Percentiles rank a stretch among this genome's conserved stretches.
These are phyloP conservation scores for Aspergillus flavus DNA, from an alignment of 2,329 filamentous ascomycete species.

Conservation along the genomic window DNA sequence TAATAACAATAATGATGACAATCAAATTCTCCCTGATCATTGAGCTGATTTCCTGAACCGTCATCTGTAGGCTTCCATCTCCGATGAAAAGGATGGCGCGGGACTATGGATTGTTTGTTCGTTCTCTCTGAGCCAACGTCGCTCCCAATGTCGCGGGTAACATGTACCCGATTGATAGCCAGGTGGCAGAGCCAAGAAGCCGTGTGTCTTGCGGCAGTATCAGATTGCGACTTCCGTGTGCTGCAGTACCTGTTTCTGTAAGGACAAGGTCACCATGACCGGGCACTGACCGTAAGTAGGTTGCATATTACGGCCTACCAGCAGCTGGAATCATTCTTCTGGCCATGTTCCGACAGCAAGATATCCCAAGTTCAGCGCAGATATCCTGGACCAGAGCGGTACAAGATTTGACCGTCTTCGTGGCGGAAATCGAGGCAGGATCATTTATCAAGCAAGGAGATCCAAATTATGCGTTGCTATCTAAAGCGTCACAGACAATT, in stretches of 20 bases:
- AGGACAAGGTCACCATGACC: slow-evolving; percentile 51
- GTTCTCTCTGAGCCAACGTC: slow-evolving; percentile 51
- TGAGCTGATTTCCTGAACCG: slow-evolving; percentile 66
- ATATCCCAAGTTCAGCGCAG: slow-evolving; percentile 10
- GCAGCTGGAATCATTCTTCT: slow-evolving; percentile 33
- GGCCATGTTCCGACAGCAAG: slow-evolving; percentile 27
- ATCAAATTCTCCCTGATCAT: slow-evolving; percentile 61
- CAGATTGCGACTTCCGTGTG: slow-evolving; percentile 56
- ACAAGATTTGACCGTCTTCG: slow-evolving; percentile 32
- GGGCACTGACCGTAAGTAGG: slow-evolving; percentile 13
- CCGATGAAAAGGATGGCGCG: slow-evolving; percentile 62
- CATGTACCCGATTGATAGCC: slow-evolving; percentile 65
- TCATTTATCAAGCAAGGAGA: slow-evolving; percentile 27
- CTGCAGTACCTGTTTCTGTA: slow-evolving; percentile 61
- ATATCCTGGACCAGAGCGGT: slow-evolving; percentile 24
- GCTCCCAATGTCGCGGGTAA: slow-evolving; percentile 60
- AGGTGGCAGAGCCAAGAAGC: slow-evolving; percentile 57
- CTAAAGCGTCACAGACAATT: slow-evolving; percentile 29
- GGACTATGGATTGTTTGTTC: slow-evolving; percentile 10
- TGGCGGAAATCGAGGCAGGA: slow-evolving; percentile 30
- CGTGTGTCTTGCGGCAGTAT: slow-evolving; percentile 52
- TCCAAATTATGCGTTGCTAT: slow-evolving; percentile 28
- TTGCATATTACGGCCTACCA: slow-evolving; percentile 33
- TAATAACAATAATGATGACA: slow-evolving; percentile 56
- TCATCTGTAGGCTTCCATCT: slow-evolving; percentile 68